Percentiles rank a stretch among this genome's conserved stretches.
These are phyloP conservation scores for Asterionellopsis glacialis DNA, from an alignment of 108 stramenopile genomes.

Conservation along the genomic window DNA sequence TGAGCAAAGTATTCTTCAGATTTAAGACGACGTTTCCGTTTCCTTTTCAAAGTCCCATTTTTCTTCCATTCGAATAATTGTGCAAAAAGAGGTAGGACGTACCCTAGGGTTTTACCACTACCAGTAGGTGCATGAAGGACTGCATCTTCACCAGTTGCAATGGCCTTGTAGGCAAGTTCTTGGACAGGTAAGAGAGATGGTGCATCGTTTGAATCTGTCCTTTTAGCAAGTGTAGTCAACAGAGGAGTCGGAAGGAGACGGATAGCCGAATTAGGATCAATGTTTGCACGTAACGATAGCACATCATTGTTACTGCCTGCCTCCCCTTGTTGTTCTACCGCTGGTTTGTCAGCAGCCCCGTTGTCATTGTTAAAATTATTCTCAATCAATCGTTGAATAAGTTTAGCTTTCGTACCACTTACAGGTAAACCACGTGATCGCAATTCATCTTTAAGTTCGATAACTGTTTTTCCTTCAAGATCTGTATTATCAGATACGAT, in stretches of 20 bases:
- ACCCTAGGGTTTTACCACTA: slow-evolving; percentile 41
- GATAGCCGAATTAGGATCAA: too few relatives aligned
- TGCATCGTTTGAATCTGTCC: slow-evolving; percentile 3
- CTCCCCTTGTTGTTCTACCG: too few relatives aligned
- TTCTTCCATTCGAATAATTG: slow-evolving; percentile 24
- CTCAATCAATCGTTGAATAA: slow-evolving; percentile 31
- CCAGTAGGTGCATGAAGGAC: slow-evolving; percentile 48
- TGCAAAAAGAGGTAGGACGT: slow-evolving; percentile 30
- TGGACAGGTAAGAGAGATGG: slow-evolving; percentile 36
- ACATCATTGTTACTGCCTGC: too few relatives aligned
- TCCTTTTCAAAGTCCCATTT: slow-evolving; percentile 20
- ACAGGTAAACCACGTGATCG: slow-evolving; percentile 23
- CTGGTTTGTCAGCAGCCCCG: too few relatives aligned
- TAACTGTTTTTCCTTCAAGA: slow-evolving; percentile 21
- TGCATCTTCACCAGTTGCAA: slow-evolving; percentile 35
- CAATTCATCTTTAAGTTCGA: slow-evolving; percentile 39
- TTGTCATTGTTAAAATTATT: too few relatives aligned
- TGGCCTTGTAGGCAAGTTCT: slow-evolving; percentile 26
- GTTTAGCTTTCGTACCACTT: slow-evolving; percentile 35
- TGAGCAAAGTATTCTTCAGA: too few relatives aligned
- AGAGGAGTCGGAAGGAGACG: not conserved
- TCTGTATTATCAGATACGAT: not conserved
- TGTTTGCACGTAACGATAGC: too few relatives aligned
- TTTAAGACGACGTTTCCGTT: not conserved
- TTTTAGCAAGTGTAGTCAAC: slow-evolving; percentile 3